phyloP scores from a whole-genome alignment of 768 basidiomycete species.

The Auricularia cornea region DNA sequence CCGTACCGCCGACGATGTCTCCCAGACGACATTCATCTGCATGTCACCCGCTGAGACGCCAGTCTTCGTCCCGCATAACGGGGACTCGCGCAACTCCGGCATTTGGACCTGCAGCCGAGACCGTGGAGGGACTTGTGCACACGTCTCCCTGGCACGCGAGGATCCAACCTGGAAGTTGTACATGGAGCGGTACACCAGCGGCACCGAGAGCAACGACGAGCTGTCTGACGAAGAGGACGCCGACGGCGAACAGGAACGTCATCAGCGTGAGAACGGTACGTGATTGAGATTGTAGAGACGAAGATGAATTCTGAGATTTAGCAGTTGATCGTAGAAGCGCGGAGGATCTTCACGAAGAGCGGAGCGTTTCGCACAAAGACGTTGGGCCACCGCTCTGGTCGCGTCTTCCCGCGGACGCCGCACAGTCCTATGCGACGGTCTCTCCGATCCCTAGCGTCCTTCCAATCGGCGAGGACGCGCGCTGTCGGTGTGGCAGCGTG shows the following conservation, averaged over 20 bases:
- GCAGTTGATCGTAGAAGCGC: no score
- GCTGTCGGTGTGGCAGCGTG: background rate
- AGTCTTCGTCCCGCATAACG: background rate
- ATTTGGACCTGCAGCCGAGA: background rate
- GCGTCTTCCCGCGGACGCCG: background rate
- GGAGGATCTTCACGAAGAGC: no score
- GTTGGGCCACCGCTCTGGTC: no score
- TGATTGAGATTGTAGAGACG: no score
- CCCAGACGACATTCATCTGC: background rate
- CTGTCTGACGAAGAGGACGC: no score
- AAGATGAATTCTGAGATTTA: no score
- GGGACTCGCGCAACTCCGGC: background rate
- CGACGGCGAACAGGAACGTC: no score
- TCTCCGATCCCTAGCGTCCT: background rate
- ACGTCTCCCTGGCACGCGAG: background rate
- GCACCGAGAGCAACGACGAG: no score
- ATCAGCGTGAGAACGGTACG: no score
- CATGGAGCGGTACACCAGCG: background rate
- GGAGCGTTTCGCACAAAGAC: no score
- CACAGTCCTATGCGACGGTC: background rate
- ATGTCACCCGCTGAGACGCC: background rate
- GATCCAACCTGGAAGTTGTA: no score
- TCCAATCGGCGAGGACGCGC: background rate
- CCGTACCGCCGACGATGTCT: background rate
- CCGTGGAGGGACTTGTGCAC: background rate